Conservation (phyloP, 768 basidiomycete genomes). For the Aureoboletus auriporus region DNA sequence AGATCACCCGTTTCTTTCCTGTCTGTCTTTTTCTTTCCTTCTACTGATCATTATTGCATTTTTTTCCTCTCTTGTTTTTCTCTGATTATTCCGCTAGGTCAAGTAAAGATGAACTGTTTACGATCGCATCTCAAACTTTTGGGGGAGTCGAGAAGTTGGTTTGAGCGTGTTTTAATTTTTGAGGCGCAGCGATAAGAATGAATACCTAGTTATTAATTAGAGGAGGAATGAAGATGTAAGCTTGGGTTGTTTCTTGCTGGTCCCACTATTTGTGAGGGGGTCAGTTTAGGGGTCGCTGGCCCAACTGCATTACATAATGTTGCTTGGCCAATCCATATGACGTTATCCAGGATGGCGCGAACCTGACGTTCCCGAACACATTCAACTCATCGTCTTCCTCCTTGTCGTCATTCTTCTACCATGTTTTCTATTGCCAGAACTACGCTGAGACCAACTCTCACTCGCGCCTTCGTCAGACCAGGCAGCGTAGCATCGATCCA, state of each 20-base stretch:
- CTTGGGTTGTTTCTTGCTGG: neutral
- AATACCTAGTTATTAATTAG: constrained; percentile 5
- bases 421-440: constrained; percentile 52
- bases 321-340: constrained; percentile 1
- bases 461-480: constrained; percentile 44
- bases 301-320: too few species aligned
- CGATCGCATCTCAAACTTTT: too few species aligned
- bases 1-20: neutral
- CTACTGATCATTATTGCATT: neutral
- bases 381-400: neutral
- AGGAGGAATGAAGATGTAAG: constrained; percentile 10
- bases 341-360: constrained; percentile 2
- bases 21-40: neutral
- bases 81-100: constrained; percentile 29
- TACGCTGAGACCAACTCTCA: constrained; percentile 39
- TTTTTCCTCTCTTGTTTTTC: neutral
- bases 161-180: constrained; percentile 1
- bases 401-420: neutral
- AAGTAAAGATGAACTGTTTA: too few species aligned
- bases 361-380: neutral
- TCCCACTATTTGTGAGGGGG: too few species aligned
- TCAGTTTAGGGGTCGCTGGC: too few species aligned
- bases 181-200: too few species aligned
- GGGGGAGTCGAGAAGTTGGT: constrained; percentile 1
- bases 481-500: constrained; percentile 48